Base-by-base conservation (phyloP, 2,329 filamentous ascomycete genomes). In the Trichophyton verrucosum region DNA sequence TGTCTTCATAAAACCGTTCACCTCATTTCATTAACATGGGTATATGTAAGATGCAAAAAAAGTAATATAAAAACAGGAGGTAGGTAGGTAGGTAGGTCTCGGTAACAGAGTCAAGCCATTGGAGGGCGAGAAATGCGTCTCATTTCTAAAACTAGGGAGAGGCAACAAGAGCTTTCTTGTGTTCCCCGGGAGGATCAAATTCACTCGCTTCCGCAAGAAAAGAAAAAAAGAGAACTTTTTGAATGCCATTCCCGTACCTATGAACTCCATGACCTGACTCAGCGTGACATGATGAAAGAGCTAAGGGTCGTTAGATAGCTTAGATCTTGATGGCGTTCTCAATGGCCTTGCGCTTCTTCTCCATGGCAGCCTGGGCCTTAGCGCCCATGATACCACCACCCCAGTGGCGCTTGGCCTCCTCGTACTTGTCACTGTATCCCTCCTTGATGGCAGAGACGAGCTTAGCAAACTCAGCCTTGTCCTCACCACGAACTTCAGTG, bases 361-460 rank as follows among this genome's bases (percentile, higher is more conserved):
- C 82, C 74, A 81, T 80, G 71, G 81, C 80, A 67, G 83, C 85
- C 69, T 85, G 85, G 75, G 94, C 91, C 89, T 99, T 99, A 77
- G 86, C 83, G 74, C 94, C 86, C 91, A 99, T 96, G 82, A 99
- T 96, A 80, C 95, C 95, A 85, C 94, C 94, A 82, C 95, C 94
- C 94, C 95, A 99, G 81, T 92, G 89, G 77, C 88, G 86, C 79
- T 90, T 88, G 73, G 84, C 79, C 75, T 91, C 88, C 81, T 97
- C 92, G 78, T 89, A 89, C 86, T 95, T 95, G 80, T 95, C 91
- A 73, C 89, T 80, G 85, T 95, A 99, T 70, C 92, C 94, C 74
- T 97, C 92, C 87, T 99, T 97, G 85, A 99, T 82, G 76, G 94
- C 86, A 68, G 88, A 88, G 76, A 96, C 81, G 76, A 99, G 87